These are phyloP conservation scores for Oenanthe javanica DNA, from an alignment of 140 eudicot genomes.

Conservation along the genomic window DNA sequence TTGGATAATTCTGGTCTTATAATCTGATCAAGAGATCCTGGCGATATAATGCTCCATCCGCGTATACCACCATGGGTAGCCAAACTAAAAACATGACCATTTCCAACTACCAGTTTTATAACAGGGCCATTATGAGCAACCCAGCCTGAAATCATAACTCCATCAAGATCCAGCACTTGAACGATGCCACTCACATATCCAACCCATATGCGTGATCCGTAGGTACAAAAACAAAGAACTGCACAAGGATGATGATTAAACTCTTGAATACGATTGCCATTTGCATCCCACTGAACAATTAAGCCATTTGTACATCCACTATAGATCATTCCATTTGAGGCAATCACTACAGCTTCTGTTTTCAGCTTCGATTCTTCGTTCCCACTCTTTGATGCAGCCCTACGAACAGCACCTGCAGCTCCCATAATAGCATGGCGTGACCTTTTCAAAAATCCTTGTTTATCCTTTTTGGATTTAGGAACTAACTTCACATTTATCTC, in stretches of 20 bases:
- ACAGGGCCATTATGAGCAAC: conserved; percentile 91
- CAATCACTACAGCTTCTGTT: conserved; percentile 79
- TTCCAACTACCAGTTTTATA: conserved; percentile 66
- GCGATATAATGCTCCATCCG: conserved; percentile 80
- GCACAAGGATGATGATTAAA: conserved; percentile 76
- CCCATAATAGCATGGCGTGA: conserved; percentile 93
- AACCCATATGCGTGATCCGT: conserved; percentile 76
- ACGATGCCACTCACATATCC: conserved; percentile 91
- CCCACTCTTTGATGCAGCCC: conserved; percentile 82
- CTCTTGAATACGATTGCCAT: conserved; percentile 77
- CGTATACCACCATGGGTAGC: conserved; percentile 98
- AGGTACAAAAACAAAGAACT: conserved; percentile 72
- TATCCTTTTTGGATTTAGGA: conserved; percentile 76
- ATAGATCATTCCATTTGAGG: conserved; percentile 82
- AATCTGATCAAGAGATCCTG: conserved; percentile 73
- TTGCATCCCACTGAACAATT: conserved; percentile 88
- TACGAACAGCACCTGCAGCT: conserved; percentile 98
- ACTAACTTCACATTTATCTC: conserved; percentile 64
- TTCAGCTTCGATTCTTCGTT: conserved; percentile 69
- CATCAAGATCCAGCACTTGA: conserved; percentile 81
- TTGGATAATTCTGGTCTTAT: conserved; percentile 56
- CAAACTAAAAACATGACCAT: conserved; percentile 59
- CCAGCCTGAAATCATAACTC: conserved; percentile 73
- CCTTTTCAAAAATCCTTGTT: conserved; percentile 63
- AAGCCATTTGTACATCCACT: conserved; percentile 83